A percentile compares a stretch with the other conserved stretches of the same genome.
These are phyloP conservation scores for Quercus agrifolia DNA, from an alignment of 306 rosid genomes.

Conservation along the genomic window DNA sequence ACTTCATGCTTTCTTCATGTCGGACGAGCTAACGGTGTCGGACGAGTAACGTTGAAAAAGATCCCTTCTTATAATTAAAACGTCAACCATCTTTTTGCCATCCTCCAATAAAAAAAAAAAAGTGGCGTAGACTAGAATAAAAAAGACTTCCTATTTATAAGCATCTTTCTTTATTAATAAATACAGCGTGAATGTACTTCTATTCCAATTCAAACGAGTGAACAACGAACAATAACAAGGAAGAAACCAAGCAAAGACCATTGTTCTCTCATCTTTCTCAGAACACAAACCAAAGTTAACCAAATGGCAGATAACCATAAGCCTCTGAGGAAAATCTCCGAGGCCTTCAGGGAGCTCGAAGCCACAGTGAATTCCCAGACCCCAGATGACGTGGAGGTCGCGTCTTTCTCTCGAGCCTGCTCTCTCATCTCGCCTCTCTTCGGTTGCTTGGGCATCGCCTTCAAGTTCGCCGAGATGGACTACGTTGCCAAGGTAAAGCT, in stretches of 20 bases:
- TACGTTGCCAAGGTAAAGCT: slow-evolving; percentile 68
- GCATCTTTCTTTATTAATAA: too few species aligned
- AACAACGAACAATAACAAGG: too few species aligned
- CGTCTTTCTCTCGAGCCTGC: slow-evolving; percentile 72
- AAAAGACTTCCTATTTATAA: too few species aligned
- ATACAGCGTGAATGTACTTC: too few species aligned
- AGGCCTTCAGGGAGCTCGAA: slow-evolving; percentile 62
- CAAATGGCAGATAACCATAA: slow-evolving; percentile 50
- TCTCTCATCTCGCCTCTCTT: slow-evolving; percentile 84
- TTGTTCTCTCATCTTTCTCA: background rate
- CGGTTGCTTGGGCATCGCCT: slow-evolving; percentile 84
- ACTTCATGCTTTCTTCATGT: too few species aligned
- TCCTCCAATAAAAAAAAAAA: too few species aligned
- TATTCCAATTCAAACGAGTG: too few species aligned
- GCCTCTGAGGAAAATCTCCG: slow-evolving; percentile 58
- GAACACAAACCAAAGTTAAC: background rate
- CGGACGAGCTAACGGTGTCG: too few species aligned
- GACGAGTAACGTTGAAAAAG: too few species aligned
- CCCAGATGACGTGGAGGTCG: slow-evolving; percentile 44
- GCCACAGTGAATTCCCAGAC: slow-evolving; percentile 40
- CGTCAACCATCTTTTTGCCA: too few species aligned
- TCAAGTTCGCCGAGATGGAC: slow-evolving; percentile 94
- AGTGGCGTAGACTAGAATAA: too few species aligned
- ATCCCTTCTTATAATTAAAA: too few species aligned
- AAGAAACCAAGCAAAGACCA: background rate